phyloP scores from a whole-genome alignment of 192 early-diverging fungal genomes.

The Pilaira anomala region DNA sequence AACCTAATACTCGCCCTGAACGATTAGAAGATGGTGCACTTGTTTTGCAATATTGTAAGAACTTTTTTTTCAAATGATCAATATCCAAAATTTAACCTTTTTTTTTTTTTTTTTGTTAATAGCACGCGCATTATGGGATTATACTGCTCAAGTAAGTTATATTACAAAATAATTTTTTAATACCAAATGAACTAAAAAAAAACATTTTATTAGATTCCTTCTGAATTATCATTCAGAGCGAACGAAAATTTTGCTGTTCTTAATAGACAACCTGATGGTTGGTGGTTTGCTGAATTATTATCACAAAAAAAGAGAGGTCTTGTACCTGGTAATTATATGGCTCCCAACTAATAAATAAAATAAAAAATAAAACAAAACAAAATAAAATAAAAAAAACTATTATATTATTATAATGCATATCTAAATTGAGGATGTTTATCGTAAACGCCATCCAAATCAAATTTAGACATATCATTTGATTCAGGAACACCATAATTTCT shows the following conservation, averaged over 20 bases:
- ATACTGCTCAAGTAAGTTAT: conserved; percentile 7
- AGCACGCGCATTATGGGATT: conserved; percentile 13
- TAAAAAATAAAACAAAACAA: no score
- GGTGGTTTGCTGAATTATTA: conserved; percentile 19
- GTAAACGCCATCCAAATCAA: conserved; percentile 1
- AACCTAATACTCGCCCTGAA: not conserved
- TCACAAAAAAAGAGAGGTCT: conserved; percentile 10
- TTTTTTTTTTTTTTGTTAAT: not conserved
- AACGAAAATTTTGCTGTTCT: conserved; percentile 23
- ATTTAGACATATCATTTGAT: not conserved
- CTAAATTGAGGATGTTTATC: conserved; percentile 16
- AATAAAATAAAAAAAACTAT: not conserved
- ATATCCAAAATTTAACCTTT: not conserved
- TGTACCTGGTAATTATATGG: conserved; percentile 27
- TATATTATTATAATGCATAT: conserved; percentile 13
- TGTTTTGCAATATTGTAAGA: conserved; percentile 14
- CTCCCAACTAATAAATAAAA: not conserved
- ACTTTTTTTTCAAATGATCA: not conserved
- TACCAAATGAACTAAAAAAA: no score
- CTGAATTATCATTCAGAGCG: conserved; percentile 8
- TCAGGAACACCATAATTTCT: conserved; percentile 11
- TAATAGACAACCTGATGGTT: conserved; percentile 20
- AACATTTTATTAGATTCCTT: conserved; percentile 9
- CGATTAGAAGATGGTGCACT: conserved; percentile 5
- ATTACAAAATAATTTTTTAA: not conserved